These are phyloP conservation scores for Trichosporon inkin DNA, from an alignment of 1,284 basidiomycete species.

Conservation along the genomic window DNA sequence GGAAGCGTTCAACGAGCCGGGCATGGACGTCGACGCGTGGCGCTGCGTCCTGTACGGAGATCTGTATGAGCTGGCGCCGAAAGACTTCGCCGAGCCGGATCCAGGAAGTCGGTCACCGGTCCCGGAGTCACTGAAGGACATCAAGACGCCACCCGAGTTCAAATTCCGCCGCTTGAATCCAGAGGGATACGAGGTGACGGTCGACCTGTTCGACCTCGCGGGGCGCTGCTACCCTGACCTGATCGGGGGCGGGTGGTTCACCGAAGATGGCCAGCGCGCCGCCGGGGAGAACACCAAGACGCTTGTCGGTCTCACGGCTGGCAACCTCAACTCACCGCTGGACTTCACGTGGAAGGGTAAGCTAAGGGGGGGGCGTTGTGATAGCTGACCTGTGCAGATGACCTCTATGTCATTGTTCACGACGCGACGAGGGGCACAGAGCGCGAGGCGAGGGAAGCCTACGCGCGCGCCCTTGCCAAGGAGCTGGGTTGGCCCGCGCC, in stretches of 20 bases:
- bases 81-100: neutral
- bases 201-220: conserved; percentile 43
- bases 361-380: neutral
- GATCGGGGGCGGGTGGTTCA: conserved; percentile 15
- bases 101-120: neutral
- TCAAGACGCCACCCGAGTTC: conserved; percentile 26
- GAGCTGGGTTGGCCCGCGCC: conserved; percentile 6
- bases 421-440: conserved; percentile 21
- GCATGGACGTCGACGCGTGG: conserved; percentile 19
- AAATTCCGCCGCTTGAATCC: conserved; percentile 35
- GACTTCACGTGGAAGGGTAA: conserved; percentile 16
- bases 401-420: conserved; percentile 25
- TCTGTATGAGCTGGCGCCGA: conserved; percentile 29
- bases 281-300: conserved; percentile 5
- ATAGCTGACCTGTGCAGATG: conserved; percentile 18
- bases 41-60: conserved; percentile 41
- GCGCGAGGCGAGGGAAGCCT: conserved; percentile 16
- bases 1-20: conserved; percentile 19
- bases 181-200: conserved; percentile 26
- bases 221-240: conserved; percentile 42
- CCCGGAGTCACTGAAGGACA: neutral
- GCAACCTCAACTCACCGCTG: neutral
- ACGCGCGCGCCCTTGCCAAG: conserved; percentile 14
- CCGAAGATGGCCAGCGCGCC: neutral
- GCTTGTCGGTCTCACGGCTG: conserved; percentile 4